Conservation (phyloP, 495 filamentous ascomycete genomes). For the Penicillium maclennaniae region DNA sequence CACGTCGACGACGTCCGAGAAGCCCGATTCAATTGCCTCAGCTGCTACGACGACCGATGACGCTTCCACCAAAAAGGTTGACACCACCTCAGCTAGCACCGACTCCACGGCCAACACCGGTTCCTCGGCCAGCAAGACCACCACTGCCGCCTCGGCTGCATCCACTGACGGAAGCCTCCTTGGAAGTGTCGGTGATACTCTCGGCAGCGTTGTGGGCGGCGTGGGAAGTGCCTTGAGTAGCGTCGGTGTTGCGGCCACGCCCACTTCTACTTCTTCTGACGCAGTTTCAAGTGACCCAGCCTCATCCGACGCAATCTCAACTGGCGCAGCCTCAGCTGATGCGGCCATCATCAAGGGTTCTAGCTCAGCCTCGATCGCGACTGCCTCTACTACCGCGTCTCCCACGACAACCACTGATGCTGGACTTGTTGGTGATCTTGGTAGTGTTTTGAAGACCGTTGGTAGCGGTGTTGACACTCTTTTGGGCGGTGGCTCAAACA, state of each 20-base stretch:
- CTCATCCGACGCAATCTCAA: slow-evolving; percentile 4
- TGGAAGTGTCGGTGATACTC: not conserved
- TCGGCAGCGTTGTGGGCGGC: not conserved
- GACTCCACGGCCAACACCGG: not conserved
- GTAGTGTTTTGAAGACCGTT: not conserved
- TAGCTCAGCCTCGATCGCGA: not conserved
- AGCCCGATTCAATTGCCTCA: not conserved
- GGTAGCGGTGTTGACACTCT: not conserved
- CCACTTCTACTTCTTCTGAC: not conserved
- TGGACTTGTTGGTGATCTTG: slow-evolving; percentile 3
- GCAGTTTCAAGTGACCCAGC: not conserved
- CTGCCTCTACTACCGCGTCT: not conserved
- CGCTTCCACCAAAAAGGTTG: not conserved
- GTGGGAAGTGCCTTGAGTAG: not conserved
- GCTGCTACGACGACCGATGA: not conserved
- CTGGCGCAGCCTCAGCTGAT: not conserved
- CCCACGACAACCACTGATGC: slow-evolving; percentile 1
- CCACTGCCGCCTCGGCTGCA: slow-evolving; percentile 1
- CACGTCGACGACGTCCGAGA: slow-evolving; percentile 4
- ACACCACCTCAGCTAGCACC: not conserved
- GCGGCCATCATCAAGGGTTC: not conserved
- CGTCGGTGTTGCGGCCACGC: not conserved
- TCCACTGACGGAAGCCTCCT: not conserved
- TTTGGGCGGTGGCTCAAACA: not conserved
- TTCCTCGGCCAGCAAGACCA: not conserved